These are phyloP conservation scores for Nothophaeocryptopus gaeumannii DNA, from an alignment of 2,329 filamentous ascomycete species.

Conservation along the genomic window DNA sequence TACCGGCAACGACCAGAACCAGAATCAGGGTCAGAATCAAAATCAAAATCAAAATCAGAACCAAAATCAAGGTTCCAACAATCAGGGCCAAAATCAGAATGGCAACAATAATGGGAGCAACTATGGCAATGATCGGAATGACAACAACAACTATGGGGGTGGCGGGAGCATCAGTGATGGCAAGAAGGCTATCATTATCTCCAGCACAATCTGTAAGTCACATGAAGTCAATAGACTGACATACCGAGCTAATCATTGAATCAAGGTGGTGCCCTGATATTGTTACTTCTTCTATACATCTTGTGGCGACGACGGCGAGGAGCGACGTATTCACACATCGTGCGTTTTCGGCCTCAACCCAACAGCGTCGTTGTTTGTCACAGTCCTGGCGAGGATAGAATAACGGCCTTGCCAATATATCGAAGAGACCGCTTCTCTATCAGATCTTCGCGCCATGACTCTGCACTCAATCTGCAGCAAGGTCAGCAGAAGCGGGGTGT, in stretches of 20 bases:
- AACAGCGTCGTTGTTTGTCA: conserved; percentile 18
- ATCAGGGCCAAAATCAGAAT: not conserved
- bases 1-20: not conserved
- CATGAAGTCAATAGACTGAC: not conserved
- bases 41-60: not conserved
- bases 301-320: conserved; percentile 25
- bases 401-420: conserved; percentile 27
- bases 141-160: conserved; percentile 2
- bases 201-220: conserved; percentile 4
- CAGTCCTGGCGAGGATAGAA: not conserved
- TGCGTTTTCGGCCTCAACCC: conserved; percentile 22
- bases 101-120: conserved; percentile 1
- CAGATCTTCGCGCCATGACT: conserved; percentile 23
- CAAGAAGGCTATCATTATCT: conserved; percentile 24
- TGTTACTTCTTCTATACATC: conserved; percentile 24
- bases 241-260: not conserved
- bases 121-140: conserved; percentile 2
- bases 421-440: conserved; percentile 27
- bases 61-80: conserved; percentile 2
- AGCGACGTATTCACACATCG: conserved; percentile 25
- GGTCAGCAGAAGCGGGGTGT: not conserved
- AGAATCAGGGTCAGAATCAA: not conserved
- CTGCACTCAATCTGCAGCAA: conserved; percentile 1
- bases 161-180: conserved; percentile 2
- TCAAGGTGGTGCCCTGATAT: conserved; percentile 23